Conservation (phyloP, 495 filamentous ascomycete genomes). For the Pseudoneurospora amorphoporcata region DNA sequence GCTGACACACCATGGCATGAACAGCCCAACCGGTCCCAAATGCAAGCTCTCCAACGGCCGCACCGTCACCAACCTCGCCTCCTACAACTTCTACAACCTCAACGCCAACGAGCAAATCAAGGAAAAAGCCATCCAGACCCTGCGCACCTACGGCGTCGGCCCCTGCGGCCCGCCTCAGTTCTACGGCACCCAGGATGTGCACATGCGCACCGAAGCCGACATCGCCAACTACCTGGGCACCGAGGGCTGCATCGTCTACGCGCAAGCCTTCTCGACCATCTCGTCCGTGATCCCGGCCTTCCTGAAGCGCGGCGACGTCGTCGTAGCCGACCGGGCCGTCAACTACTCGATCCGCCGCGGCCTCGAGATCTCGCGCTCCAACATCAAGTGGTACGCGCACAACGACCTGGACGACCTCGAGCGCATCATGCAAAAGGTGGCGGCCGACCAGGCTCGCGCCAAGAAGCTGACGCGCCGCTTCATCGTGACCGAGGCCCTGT, state of each 20-base stretch:
- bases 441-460: conserved; percentile 67
- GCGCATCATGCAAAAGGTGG: conserved; percentile 71
- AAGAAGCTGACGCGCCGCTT: conserved; percentile 89
- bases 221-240: conserved; percentile 82
- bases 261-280: conserved; percentile 91
- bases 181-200: conserved; percentile 97
- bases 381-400: conserved; percentile 88
- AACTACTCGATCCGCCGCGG: conserved; percentile 93
- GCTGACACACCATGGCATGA: background rate
- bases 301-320: conserved; percentile 93
- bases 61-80: conserved; percentile 83
- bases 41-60: conserved; percentile 81
- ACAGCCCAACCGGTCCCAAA: conserved; percentile 79
- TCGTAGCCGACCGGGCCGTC: conserved; percentile 91
- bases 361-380: conserved; percentile 83
- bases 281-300: conserved; percentile 91
- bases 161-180: conserved; percentile 95
- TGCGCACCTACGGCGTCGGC: conserved; percentile 91
- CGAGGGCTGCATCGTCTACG: conserved; percentile 82
- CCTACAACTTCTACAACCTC: conserved; percentile 96
- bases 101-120: conserved; percentile 84
- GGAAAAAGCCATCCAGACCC: conserved; percentile 84
- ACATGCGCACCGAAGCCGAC: conserved; percentile 92
- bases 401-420: conserved; percentile 93
- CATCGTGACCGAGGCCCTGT: conserved; percentile 91